Evolutionary conservation across 1,139 yeast genomes (phyloP).

Genomic region (Sugiyamaella neomexicana): DNA sequence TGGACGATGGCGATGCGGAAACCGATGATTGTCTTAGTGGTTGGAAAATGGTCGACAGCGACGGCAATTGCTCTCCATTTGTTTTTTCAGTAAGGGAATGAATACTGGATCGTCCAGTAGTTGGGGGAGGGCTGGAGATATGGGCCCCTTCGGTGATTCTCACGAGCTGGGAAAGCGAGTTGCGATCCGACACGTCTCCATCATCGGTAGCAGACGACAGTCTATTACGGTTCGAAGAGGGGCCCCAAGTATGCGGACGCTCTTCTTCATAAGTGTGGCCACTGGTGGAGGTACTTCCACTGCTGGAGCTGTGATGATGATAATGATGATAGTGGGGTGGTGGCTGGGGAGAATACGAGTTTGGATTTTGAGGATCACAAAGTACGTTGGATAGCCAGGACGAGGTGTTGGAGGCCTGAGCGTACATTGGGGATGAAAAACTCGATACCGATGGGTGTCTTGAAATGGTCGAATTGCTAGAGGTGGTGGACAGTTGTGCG

Average conservation of each 20-base stretch:
- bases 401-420: slow-evolving; percentile 30
- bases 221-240: slow-evolving; percentile 29
- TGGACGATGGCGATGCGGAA: slow-evolving; percentile 22
- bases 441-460: slow-evolving; percentile 29
- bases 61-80: slow-evolving; percentile 22
- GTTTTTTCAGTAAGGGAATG: slow-evolving; percentile 6
- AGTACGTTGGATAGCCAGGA: slow-evolving; percentile 37
- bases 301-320: too few relatives aligned
- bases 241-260: slow-evolving; percentile 40
- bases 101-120: slow-evolving; percentile 16
- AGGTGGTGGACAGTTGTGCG: slow-evolving; percentile 23
- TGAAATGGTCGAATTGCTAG: slow-evolving; percentile 28
- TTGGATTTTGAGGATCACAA: slow-evolving; percentile 26
- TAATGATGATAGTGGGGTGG: background rate
- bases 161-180: slow-evolving; percentile 34
- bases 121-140: slow-evolving; percentile 30
- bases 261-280: slow-evolving; percentile 29
- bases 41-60: slow-evolving; percentile 26
- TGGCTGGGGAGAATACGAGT: slow-evolving; percentile 17
- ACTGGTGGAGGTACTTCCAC: too few relatives aligned
- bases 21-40: slow-evolving; percentile 17
- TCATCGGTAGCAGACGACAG: slow-evolving; percentile 33
- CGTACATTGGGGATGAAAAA: slow-evolving; percentile 32
- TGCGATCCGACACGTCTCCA: slow-evolving; percentile 26
- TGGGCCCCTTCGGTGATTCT: slow-evolving; percentile 36